Evolutionary conservation across 2,329 filamentous ascomycete species (phyloP).

Genomic region (Cordyceps militaris): DNA sequence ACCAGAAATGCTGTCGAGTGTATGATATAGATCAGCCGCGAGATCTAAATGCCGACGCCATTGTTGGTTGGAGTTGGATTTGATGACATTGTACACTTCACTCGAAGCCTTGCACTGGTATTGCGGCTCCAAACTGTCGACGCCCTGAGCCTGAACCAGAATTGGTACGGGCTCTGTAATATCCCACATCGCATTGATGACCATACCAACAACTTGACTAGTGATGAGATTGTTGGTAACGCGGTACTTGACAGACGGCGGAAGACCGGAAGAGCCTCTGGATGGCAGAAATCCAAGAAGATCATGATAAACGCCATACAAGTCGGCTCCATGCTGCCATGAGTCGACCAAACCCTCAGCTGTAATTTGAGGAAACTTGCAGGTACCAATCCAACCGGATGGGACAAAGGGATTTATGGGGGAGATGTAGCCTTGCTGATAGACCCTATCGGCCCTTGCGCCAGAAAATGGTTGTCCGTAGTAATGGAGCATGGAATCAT

Average conservation of each 20-base stretch:
- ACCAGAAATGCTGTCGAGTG: constrained; percentile 62
- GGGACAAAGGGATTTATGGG: constrained; percentile 60
- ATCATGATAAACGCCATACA: constrained; percentile 69
- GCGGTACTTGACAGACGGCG: constrained; percentile 50
- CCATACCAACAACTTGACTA: constrained; percentile 69
- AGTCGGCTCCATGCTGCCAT: constrained; percentile 67
- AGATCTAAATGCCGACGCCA: constrained; percentile 61
- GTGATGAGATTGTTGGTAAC: constrained; percentile 82
- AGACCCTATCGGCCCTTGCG: constrained; percentile 46
- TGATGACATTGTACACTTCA: constrained; percentile 36
- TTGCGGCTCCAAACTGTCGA: constrained; percentile 68
- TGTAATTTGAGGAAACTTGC: constrained; percentile 78
- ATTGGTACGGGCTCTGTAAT: constrained; percentile 37
- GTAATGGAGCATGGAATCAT: constrained; percentile 62
- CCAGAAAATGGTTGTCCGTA: constrained; percentile 53
- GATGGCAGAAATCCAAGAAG: constrained; percentile 60
- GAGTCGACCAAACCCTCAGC: constrained; percentile 64
- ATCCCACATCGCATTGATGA: constrained; percentile 64
- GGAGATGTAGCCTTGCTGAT: constrained; percentile 59
- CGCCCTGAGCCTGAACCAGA: constrained; percentile 42
- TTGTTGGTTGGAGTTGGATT: constrained; percentile 33
- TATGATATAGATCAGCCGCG: constrained; percentile 46
- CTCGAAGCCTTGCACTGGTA: constrained; percentile 56
- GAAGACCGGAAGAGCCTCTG: constrained; percentile 33
- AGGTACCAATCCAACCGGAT: constrained; percentile 63